Base-by-base conservation (phyloP, 345 rosid species). In the Pelargonium nanum region DNA sequence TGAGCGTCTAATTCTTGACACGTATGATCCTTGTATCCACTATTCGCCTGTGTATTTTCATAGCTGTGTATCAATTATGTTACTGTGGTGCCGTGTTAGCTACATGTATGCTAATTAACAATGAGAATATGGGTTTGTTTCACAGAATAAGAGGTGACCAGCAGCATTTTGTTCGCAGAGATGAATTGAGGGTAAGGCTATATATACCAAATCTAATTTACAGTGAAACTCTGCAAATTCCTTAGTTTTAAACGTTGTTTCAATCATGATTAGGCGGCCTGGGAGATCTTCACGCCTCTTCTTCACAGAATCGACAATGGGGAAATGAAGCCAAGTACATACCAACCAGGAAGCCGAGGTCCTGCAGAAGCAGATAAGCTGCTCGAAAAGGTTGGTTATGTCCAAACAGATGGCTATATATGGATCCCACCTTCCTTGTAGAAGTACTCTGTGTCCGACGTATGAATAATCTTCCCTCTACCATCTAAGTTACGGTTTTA, bases 101-200 rank as follows among this genome's bases (percentile, higher is more conserved):
- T n/a, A n/a, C n/a, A n/a, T n/a, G n/a, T n/a, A n/a, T n/a, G n/a
- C n/a, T n/a, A n/a, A n/a, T 30, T 30, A 30, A 30, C 40, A 44
- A 2, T 23, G 1, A 22, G 50, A 24, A 52, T 0, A 1, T 10
- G 5, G 16, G 32, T 19, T 54, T n/a, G 12, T 77, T 67, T 57
- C 73, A 57, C 83, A 93, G 97, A 62, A 90, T 93, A 61, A 75
- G 81, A 71, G 99, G 97, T 0, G 99, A 93, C 73, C 99, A 93
- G 70, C 97, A 93, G 81, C 99, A 93, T 77, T 93, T 93, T 68
- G 99, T 93, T 57, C 99, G 97, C 55, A 74, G 97, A 73, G 99
- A 93, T 72, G 99, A 93, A 72, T 64, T 93, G 62, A 93, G 82
- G 99, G 99, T 89, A 81, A 40, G 63, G 54, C 62, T n/a, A 23